Evolutionary conservation across 768 basidiomycete species (phyloP), one percentile per base, ranked within the genome.

Genomic region (Trichaptum fuscoviolaceum): DNA sequence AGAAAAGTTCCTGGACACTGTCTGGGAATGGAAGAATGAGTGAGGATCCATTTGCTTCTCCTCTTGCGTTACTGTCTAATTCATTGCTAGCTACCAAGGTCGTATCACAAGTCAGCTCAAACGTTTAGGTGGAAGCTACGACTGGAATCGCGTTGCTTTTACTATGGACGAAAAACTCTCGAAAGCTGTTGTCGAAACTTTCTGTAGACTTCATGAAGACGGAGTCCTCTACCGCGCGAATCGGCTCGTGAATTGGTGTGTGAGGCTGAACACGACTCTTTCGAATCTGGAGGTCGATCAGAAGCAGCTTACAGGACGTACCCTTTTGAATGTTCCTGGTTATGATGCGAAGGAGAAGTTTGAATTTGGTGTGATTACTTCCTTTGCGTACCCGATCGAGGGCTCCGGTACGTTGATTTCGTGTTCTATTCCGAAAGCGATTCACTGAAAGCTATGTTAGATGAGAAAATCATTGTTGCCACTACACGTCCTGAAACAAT

Each of bases 261-360:
- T 95, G 61, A 85, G 87, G 75, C 80, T 99, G 67, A 97, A 98
- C 75, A 99, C 97, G 0, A 96, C 96, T 0, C 81, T 99, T 1
- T 99, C 96, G n/a, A 99, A 98, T 77, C 83, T 99, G 63, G 97
- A 99, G 86, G 95, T 99, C 70, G 96, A 99, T 60, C 93, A 96
- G 75, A 95, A 94, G 72, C 86, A 93, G 70, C 82, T 99, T 20
- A 82, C 82, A 7, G 96, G 96, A 0, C 86, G 91, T 64, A 96
- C 95, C 0, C 72, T 96, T 65, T 79, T 99, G 66, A 89, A 82
- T 65, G 93, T 99, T 2, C 97, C 97, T 1, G 97, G 96, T 0
- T 99, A 99, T 72, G 95, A 96, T 69, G 70, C 80, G n/a, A 96
- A 95, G 73, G 96, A 99, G 75, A 90, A 88, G 70, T 96, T 99